Percentiles rank a stretch among this genome's conserved stretches.
Evolutionary conservation across 2,329 filamentous ascomycete genomes (phyloP).

Genomic region (Scedosporium minutisporum): DNA sequence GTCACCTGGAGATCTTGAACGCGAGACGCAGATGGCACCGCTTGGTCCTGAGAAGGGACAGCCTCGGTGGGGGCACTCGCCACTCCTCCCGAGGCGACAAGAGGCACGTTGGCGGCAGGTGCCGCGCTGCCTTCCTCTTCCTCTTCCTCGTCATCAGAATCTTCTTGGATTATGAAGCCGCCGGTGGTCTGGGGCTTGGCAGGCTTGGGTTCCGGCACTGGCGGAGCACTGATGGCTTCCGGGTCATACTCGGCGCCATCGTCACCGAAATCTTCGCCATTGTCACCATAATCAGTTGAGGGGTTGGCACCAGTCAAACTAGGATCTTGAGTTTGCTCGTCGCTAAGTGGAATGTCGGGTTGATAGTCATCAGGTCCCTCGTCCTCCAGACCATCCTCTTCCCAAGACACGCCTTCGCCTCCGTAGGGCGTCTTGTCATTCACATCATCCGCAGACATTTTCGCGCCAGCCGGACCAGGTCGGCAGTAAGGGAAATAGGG

Average conservation of each 20-base stretch:
- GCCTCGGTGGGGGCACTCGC: conserved; percentile 24
- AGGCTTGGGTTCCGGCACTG: conserved; percentile 16
- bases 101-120: conserved; percentile 21
- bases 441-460: conserved; percentile 2
- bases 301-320: conserved; percentile 31
- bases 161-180: conserved; percentile 47
- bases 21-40: not conserved
- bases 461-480: not conserved
- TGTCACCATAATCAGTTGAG: conserved; percentile 39
- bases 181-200: conserved; percentile 50
- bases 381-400: conserved; percentile 39
- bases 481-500: not conserved
- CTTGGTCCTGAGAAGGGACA: not conserved
- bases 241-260: conserved; percentile 50
- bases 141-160: conserved; percentile 48
- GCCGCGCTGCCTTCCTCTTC: conserved; percentile 18
- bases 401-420: conserved; percentile 37
- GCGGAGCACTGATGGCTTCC: conserved; percentile 38
- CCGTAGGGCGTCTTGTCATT: conserved; percentile 18
- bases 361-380: conserved; percentile 6
- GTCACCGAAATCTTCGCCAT: conserved; percentile 36
- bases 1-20: not conserved
- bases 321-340: conserved; percentile 42
- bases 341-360: conserved; percentile 43
- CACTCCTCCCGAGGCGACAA: conserved; percentile 21